Percentiles rank a stretch among this genome's conserved stretches.
Evolutionary conservation across 2,329 filamentous ascomycete genomes (phyloP).

Genomic region (Botrytis sinoallii): DNA sequence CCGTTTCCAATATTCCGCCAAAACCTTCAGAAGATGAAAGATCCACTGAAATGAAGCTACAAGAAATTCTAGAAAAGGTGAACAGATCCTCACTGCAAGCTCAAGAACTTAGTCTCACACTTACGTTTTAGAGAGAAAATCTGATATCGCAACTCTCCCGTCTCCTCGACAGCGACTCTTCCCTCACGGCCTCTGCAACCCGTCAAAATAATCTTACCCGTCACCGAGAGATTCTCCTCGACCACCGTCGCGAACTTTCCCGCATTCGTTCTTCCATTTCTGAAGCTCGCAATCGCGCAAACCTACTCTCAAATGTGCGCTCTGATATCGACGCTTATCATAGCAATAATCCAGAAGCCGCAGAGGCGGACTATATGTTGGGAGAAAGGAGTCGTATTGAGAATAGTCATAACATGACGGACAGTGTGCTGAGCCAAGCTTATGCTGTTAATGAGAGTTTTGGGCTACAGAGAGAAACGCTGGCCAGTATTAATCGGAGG

Average conservation of each 20-base stretch:
- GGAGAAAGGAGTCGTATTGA: constrained; percentile 83
- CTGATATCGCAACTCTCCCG: constrained; percentile 80
- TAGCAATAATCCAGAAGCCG: constrained; percentile 72
- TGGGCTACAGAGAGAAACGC: constrained; percentile 77
- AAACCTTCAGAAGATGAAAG: constrained; percentile 85
- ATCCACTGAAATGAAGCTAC: constrained; percentile 73
- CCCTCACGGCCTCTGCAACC: constrained; percentile 83
- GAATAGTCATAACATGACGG: constrained; percentile 82
- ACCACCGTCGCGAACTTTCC: constrained; percentile 79
- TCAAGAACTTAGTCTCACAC: constrained; percentile 12
- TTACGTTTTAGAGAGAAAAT: constrained; percentile 64
- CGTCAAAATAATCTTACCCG: constrained; percentile 95
- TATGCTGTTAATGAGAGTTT: constrained; percentile 97
- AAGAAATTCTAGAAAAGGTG: constrained; percentile 81
- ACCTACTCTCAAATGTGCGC: constrained; percentile 85
- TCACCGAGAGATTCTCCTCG: constrained; percentile 82
- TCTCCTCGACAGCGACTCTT: constrained; percentile 87
- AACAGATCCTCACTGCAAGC: background rate
- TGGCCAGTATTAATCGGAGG: constrained; percentile 83
- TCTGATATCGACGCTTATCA: constrained; percentile 91
- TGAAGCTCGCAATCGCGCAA: constrained; percentile 79
- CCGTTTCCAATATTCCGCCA: constrained; percentile 71
- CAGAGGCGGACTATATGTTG: constrained; percentile 96
- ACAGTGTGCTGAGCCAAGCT: constrained; percentile 88
- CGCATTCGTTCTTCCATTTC: constrained; percentile 71